Evolutionary conservation across 805 yeast genomes (phyloP), one percentile per base, ranked within the genome.

Genomic region (Metschnikowia orientalis): DNA sequence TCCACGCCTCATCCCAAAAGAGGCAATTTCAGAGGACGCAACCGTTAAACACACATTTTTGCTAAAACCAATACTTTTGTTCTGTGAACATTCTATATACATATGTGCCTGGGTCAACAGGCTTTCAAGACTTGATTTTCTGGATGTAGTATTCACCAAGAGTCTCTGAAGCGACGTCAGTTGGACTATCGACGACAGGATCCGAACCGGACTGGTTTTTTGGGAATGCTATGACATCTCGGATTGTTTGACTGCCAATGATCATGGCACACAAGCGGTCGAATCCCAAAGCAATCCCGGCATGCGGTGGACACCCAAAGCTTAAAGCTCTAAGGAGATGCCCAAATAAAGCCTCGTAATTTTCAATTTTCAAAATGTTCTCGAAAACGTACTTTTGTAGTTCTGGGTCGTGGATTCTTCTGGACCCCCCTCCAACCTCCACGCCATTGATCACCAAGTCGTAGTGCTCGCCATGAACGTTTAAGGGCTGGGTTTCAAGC

Each of bases 291-390:
- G 98, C 99, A 23, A 92, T 67, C 0, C 99, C 99, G 2, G 97
- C 96, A 60, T 92, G 99, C 1, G 99, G 99, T 1, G 99, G 99
- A 51, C 97, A 87, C 1, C 98, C 98, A 61, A 83, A 76, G 15
- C 75, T 75, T 35, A 92, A 73, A 0, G 96, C 96, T 24, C 69
- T 64, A 19, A 92, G 64, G 24, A 92, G 65, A 59, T 92, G 99
- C 0, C 95, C 95, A 63, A 92, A 92, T 6, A 87, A 62, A 21
- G 55, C 52, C 27, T 79, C 69, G 17, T 84, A 73, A 41, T 85
- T 61, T 1, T 51, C 30, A 8, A 92, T 79, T 6, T 70, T 59
- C 18, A 92, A 66, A 8, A 90, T 67, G 15, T 76, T 57, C 28
- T 78, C 63, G 47, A 92, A 79, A 4, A 92, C 73, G 53, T 65